These are phyloP conservation scores for Schoenoplectus tabernaemontani DNA, from an alignment of 202 grass and related monocot species.

Conservation along the genomic window DNA sequence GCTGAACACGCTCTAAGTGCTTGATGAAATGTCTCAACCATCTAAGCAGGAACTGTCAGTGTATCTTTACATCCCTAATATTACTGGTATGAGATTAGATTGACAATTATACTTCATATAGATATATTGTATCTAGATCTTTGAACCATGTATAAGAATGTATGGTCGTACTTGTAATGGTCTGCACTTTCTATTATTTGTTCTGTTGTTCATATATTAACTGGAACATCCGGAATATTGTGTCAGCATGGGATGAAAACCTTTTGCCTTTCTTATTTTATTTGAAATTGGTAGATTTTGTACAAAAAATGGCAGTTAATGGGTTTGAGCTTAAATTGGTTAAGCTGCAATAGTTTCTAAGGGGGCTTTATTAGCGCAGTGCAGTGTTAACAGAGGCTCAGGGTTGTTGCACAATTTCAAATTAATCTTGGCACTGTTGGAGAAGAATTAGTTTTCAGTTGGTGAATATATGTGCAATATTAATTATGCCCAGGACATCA, in stretches of 20 bases:
- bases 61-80: slow-evolving; percentile 91
- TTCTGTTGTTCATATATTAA: not conserved
- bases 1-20: no score
- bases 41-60: slow-evolving; percentile 35
- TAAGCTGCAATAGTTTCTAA: not conserved
- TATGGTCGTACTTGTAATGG: not conserved
- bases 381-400: not conserved
- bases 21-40: slow-evolving; percentile 31
- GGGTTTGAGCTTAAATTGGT: not conserved
- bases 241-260: not conserved
- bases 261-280: not conserved
- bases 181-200: not conserved
- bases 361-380: not conserved
- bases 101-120: not conserved
- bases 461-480: not conserved
- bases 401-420: not conserved
- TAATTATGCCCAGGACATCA: not conserved
- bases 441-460: not conserved
- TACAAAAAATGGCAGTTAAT: not conserved
- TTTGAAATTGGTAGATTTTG: not conserved
- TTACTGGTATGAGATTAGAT: slow-evolving; percentile 44
- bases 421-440: not conserved
- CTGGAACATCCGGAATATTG: not conserved
- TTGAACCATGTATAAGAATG: not conserved
- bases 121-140: not conserved